phyloP scores from a whole-genome alignment of 371 early-diverging fungal species.

The Basidiobolus meristosporus region DNA sequence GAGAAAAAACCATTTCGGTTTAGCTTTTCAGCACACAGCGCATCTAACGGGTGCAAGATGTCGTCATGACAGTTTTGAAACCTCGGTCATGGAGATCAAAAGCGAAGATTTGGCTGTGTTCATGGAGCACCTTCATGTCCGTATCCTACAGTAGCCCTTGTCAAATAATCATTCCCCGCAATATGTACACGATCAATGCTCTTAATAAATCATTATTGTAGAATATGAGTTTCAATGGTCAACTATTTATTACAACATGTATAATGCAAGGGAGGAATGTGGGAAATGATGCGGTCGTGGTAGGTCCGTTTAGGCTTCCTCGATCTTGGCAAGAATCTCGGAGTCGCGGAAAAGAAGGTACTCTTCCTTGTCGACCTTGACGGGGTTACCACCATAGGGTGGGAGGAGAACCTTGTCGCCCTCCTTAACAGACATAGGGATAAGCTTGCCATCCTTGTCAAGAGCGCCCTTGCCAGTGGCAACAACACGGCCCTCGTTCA shows the following conservation, averaged over 20 bases:
- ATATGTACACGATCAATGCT: too few species aligned
- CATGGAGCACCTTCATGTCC: constrained; percentile 19
- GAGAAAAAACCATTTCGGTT: constrained; percentile 17
- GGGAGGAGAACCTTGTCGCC: constrained; percentile 94
- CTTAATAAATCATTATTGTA: too few species aligned
- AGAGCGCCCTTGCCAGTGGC: constrained; percentile 85
- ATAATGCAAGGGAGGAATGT: too few species aligned
- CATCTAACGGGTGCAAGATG: constrained; percentile 22
- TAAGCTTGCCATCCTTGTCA: constrained; percentile 64
- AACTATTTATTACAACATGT: too few species aligned
- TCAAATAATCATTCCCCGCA: too few species aligned
- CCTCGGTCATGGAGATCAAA: constrained; percentile 32
- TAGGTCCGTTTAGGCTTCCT: neutral
- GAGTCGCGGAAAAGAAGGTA: constrained; percentile 67
- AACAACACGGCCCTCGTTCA: constrained; percentile 85
- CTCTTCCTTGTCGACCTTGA: constrained; percentile 76
- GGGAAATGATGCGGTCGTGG: too few species aligned
- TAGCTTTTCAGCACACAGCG: constrained; percentile 31
- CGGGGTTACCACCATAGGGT: constrained; percentile 75
- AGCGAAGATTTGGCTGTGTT: constrained; percentile 35
- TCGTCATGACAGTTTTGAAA: constrained; percentile 48
- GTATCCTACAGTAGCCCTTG: too few species aligned
- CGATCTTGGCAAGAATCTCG: constrained; percentile 84
- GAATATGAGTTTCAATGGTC: too few species aligned
- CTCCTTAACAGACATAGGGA: constrained; percentile 59